These are phyloP conservation scores for Umbelopsis sp. DNA, from an alignment of 192 early-diverging fungal species.

Conservation along the genomic window DNA sequence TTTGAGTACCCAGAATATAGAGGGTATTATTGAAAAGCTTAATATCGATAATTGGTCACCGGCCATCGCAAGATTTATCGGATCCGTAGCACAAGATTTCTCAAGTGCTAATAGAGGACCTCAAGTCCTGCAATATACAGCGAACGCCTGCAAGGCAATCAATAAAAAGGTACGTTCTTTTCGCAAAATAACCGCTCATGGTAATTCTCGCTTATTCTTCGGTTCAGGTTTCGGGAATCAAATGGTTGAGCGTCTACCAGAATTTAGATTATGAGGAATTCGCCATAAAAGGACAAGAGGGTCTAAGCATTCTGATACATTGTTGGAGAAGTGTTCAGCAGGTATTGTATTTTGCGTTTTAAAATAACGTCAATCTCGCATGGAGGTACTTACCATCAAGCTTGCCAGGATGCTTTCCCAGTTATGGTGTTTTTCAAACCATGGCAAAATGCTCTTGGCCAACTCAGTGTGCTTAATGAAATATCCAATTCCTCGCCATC, in stretches of 20 bases:
- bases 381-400: neutral
- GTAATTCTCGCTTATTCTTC: neutral
- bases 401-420: slow-evolving; percentile 68
- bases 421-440: slow-evolving; percentile 64
- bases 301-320: slow-evolving; percentile 63
- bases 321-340: slow-evolving; percentile 49
- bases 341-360: slow-evolving; percentile 16
- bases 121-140: slow-evolving; percentile 17
- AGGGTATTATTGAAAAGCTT: neutral
- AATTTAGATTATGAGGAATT: slow-evolving; percentile 69
- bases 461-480: slow-evolving; percentile 68
- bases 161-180: slow-evolving; percentile 29
- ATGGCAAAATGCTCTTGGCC: slow-evolving; percentile 73
- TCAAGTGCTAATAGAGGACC: neutral
- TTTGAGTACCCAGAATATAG: neutral
- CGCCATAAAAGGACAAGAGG: slow-evolving; percentile 50
- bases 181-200: neutral
- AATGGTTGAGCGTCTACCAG: slow-evolving; percentile 65
- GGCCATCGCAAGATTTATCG: neutral
- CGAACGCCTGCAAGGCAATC: slow-evolving; percentile 29
- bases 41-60: slow-evolving; percentile 6
- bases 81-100: slow-evolving; percentile 4
- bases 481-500: slow-evolving; percentile 61
- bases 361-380: neutral
- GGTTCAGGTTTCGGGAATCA: slow-evolving; percentile 48